Conservation (phyloP, 805 yeast genomes). For the Metschnikowia continentalis region DNA sequence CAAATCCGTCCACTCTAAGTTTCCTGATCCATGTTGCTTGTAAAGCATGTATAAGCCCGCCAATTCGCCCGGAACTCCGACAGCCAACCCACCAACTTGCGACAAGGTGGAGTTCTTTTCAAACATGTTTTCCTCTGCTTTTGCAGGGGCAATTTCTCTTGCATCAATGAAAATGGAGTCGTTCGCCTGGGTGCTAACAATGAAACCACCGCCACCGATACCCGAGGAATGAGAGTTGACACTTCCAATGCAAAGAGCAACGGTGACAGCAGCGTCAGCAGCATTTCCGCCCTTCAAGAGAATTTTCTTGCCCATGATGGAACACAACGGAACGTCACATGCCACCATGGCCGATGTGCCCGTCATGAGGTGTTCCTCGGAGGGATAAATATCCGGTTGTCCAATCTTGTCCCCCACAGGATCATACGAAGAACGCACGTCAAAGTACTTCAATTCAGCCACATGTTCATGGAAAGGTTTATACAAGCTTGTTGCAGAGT, state of each 20-base stretch:
- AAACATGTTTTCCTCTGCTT: constrained; percentile 64
- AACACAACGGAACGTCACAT: constrained; percentile 60
- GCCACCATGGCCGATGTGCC: constrained; percentile 61
- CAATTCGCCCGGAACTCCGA: constrained; percentile 88
- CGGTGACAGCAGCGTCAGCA: constrained; percentile 90
- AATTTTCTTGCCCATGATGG: constrained; percentile 56
- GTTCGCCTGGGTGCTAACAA: constrained; percentile 34
- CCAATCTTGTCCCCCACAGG: constrained; percentile 20
- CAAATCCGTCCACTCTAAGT: constrained; percentile 65
- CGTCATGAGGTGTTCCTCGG: constrained; percentile 29
- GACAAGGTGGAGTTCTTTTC: constrained; percentile 44
- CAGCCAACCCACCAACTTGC: constrained; percentile 80
- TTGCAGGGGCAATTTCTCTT: constrained; percentile 79
- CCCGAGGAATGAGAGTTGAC: constrained; percentile 82
- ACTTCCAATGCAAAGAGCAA: constrained; percentile 83
- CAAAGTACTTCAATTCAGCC: not conserved
- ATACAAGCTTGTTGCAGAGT: not conserved
- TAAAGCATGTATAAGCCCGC: constrained; percentile 71
- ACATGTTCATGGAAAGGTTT: constrained; percentile 2
- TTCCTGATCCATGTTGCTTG: constrained; percentile 64
- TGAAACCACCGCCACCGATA: constrained; percentile 89
- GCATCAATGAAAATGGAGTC: constrained; percentile 70
- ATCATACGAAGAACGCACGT: constrained; percentile 4
- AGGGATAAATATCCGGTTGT: constrained; percentile 44
- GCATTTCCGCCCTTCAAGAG: constrained; percentile 66